phyloP scores from a whole-genome alignment of 768 basidiomycete genomes.

The Mycena latifolia region DNA sequence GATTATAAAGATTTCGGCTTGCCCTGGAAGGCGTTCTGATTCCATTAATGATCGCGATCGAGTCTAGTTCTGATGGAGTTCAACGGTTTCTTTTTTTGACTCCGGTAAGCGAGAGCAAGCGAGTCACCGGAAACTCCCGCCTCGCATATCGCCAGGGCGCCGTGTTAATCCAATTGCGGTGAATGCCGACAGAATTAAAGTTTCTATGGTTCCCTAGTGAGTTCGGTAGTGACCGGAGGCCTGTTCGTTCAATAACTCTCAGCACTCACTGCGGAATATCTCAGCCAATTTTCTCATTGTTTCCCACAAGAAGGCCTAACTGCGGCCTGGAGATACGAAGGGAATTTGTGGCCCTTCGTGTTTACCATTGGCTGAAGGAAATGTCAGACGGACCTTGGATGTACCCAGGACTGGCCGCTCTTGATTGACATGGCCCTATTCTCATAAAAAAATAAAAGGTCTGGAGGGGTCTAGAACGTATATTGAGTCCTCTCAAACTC shows the following conservation, averaged over 20 bases:
- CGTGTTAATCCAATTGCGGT: too few species aligned
- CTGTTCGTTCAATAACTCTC: too few species aligned
- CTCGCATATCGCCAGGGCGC: neutral
- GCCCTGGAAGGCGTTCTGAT: conserved; percentile 21
- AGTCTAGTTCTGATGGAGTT: conserved; percentile 22
- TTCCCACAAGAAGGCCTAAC: neutral
- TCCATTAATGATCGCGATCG: conserved; percentile 14
- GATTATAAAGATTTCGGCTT: conserved; percentile 11
- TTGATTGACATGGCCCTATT: too few species aligned
- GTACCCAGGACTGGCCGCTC: too few species aligned
- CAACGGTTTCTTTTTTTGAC: conserved; percentile 13
- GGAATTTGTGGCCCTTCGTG: neutral
- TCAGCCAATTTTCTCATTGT: too few species aligned
- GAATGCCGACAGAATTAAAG: too few species aligned
- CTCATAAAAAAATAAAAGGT: too few species aligned
- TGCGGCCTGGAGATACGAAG: neutral
- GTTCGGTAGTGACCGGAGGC: too few species aligned
- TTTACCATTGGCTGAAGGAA: neutral
- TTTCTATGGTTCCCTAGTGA: too few species aligned
- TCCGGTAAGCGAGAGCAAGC: conserved; percentile 10
- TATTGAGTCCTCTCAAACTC: too few species aligned
- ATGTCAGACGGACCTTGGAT: neutral
- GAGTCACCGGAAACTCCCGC: conserved; percentile 10
- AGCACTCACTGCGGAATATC: too few species aligned
- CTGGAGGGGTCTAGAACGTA: too few species aligned